Evolutionary conservation across 2,329 filamentous ascomycete genomes (phyloP).

Genomic region (Colletotrichum theobromicola): DNA sequence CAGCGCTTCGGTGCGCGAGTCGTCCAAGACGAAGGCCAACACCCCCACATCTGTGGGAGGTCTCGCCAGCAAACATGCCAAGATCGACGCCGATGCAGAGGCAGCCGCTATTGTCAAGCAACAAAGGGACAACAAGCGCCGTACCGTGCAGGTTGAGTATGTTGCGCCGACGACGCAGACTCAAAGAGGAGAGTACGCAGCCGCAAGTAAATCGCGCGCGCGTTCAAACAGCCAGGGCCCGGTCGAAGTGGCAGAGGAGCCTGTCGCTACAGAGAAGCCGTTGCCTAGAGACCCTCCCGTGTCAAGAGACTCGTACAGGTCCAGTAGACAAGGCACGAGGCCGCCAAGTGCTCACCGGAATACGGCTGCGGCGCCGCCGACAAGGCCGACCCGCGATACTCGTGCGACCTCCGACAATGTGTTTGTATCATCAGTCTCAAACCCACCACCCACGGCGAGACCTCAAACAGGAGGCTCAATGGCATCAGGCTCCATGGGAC

Average conservation of each 20-base stretch:
- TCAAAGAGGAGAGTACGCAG: constrained; percentile 62
- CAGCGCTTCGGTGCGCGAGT: constrained; percentile 91
- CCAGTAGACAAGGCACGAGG: constrained; percentile 41
- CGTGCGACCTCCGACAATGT: constrained; percentile 60
- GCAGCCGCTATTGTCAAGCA: constrained; percentile 57
- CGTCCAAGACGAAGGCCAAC: constrained; percentile 70
- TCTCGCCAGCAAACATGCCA: constrained; percentile 74
- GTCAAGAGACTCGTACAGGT: constrained; percentile 47
- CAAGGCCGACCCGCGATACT: constrained; percentile 54
- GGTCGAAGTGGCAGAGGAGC: constrained; percentile 40
- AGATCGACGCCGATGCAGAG: constrained; percentile 71
- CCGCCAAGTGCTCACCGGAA: constrained; percentile 55
- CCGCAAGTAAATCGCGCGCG: constrained; percentile 36
- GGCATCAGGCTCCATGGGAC: constrained; percentile 72
- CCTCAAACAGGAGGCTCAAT: constrained; percentile 86
- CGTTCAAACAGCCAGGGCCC: constrained; percentile 61
- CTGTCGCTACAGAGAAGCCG: constrained; percentile 57
- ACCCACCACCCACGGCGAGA: constrained; percentile 53
- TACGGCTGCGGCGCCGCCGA: constrained; percentile 33
- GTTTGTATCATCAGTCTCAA: constrained; percentile 56
- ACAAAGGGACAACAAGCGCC: constrained; percentile 86
- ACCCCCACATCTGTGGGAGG: constrained; percentile 61
- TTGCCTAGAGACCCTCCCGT: constrained; percentile 62
- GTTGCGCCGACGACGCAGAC: constrained; percentile 91
- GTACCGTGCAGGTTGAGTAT: constrained; percentile 97